Base-by-base conservation (phyloP, 495 filamentous ascomycete species). In the Diplogelasinospora grovesii region DNA sequence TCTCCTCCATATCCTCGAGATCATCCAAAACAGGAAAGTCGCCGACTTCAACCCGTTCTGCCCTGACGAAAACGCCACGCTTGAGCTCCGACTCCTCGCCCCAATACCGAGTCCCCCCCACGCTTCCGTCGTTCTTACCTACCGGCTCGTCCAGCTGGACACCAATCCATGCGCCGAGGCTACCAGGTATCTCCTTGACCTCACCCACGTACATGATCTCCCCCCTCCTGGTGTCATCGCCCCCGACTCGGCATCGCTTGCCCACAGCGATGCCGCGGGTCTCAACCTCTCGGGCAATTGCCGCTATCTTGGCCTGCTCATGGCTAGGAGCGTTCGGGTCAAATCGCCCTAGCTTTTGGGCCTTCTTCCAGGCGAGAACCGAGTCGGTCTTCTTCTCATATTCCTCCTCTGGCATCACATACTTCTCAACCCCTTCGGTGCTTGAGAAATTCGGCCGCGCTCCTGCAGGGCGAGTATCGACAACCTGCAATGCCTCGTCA, bases 361-460 rank as follows among this genome's bases (percentile, higher is more conserved):
- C 73, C 63, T 83, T 86, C 69, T 98, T 98, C 86, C 86, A 96
- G 8, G 88, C 85, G 27, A 95, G 73, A 11, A 98, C 92, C 18
- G 83, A 89, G 64, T 94, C 84, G 19, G 79, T 66, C 41, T 86
- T 86, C 39, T 77, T 75, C 53, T 85, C 85, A 67, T 98, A 98
- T 41, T 86, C 80, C 14, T 82, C 76, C 21, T 72, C 64, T 14
- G 89, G 86, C 62, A 98, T 79, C 43, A 78, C 76, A 55, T 87
- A 96, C 60, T 96, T 97, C 16, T 83, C 77, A 9, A 95, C 85
- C 1, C 78, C 75, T 19, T 83, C 86, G 18, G 80, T 68, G 54
- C 89, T 88, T 54, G 74, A 79, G 63, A 85, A 86, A 57, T 94
- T 87, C 15, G 77, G 74, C 27, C 82, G 74, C 47, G 80, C 73